Percentiles rank a stretch among this genome's conserved stretches.
Conservation (phyloP, 1,284 basidiomycete genomes). For the Vanrija sp. region DNA sequence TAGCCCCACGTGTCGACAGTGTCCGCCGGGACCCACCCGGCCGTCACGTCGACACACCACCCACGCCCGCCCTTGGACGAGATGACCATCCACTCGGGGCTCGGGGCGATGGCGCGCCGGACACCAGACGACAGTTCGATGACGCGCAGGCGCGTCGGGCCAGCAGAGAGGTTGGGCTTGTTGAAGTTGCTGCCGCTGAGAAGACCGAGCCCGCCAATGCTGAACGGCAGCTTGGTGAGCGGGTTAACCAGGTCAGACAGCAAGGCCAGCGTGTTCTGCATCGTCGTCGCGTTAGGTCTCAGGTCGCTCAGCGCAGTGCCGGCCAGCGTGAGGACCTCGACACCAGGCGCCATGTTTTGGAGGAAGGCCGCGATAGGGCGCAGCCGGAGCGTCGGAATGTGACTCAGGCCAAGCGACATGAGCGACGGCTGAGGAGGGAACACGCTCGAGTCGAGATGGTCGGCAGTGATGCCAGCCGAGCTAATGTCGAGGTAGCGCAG, state of each 20-base stretch:
- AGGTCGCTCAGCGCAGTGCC: constrained; percentile 67
- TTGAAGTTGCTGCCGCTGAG: constrained; percentile 16
- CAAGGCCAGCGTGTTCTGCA: constrained; percentile 45
- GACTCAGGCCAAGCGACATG: constrained; percentile 80
- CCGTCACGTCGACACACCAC: constrained; percentile 89
- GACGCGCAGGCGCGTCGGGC: constrained; percentile 75
- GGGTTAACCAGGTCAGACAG: constrained; percentile 67
- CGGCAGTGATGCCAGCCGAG: constrained; percentile 67
- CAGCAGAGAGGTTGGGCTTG: constrained; percentile 45
- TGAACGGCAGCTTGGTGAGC: constrained; percentile 70
- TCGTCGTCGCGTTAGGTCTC: constrained; percentile 50
- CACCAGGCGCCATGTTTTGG: constrained; percentile 62
- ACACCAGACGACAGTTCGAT: constrained; percentile 78
- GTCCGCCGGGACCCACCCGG: constrained; percentile 61
- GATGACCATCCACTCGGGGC: constrained; percentile 73
- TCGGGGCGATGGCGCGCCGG: constrained; percentile 52
- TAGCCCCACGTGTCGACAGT: constrained; percentile 13
- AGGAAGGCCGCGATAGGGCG: constrained; percentile 68
- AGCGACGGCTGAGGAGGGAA: constrained; percentile 69
- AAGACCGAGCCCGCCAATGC: constrained; percentile 50
- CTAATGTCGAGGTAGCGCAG: constrained; percentile 88
- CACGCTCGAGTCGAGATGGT: constrained; percentile 52
- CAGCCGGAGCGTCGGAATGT: constrained; percentile 71
- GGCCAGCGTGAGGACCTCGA: constrained; percentile 81
- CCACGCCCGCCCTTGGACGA: constrained; percentile 87